A percentile compares a stretch with the other conserved stretches of the same genome.
Conservation (phyloP, 768 basidiomycete genomes). For the Pleurotus ostreatus region DNA sequence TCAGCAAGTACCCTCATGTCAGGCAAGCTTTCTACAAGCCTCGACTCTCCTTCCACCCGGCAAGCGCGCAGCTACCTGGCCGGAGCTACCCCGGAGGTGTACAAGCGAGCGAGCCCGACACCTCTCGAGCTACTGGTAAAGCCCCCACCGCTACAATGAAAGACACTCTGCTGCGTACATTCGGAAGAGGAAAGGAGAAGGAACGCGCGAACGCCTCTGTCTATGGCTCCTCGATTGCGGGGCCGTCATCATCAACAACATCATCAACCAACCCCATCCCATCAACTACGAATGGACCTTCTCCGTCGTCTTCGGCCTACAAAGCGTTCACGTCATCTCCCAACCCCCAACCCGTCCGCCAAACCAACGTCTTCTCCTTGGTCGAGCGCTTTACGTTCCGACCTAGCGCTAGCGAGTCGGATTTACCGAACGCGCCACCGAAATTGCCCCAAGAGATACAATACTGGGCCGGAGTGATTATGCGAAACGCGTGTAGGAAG, state of each 20-base stretch:
- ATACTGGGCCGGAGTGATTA: constrained; percentile 99
- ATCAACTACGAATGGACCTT: background rate
- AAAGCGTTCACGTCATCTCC: constrained; percentile 16
- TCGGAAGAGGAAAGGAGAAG: constrained; percentile 47
- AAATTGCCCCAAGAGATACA: constrained; percentile 86
- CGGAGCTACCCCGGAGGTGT: constrained; percentile 18
- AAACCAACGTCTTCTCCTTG: constrained; percentile 92
- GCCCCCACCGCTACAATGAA: constrained; percentile 8
- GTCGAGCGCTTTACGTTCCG: constrained; percentile 97
- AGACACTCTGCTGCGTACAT: constrained; percentile 40
- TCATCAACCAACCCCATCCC: background rate
- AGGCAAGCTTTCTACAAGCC: constrained; percentile 93
- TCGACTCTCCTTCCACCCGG: constrained; percentile 77
- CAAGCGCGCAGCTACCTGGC: constrained; percentile 42
- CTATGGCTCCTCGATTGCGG: background rate
- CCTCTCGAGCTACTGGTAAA: constrained; percentile 12
- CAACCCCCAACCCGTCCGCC: constrained; percentile 29
- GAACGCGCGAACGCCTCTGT: constrained; percentile 20
- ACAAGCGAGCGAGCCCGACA: constrained; percentile 1
- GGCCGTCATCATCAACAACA: background rate
- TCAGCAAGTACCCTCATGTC: constrained; percentile 98
- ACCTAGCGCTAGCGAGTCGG: constrained; percentile 77
- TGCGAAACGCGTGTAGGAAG: constrained; percentile 98
- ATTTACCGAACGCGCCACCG: constrained; percentile 64
- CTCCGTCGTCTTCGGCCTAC: constrained; percentile 8